Percentiles rank a stretch among this genome's conserved stretches.
Conservation (phyloP, 2,329 filamentous ascomycete species). For the Fusarium continuum region DNA sequence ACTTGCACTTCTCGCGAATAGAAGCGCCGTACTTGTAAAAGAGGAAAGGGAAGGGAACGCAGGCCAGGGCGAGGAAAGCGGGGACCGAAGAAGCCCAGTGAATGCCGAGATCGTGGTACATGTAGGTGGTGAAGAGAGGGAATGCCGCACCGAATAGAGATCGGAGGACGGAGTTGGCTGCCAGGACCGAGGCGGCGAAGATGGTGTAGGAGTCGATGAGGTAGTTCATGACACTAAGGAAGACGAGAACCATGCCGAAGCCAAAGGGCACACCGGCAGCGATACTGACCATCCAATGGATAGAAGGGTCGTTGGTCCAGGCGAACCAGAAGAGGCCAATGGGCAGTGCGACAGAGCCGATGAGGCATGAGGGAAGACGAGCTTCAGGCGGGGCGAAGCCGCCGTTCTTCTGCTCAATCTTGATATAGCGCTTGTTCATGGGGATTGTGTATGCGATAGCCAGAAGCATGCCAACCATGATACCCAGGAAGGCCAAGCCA, state of each 20-base stretch:
- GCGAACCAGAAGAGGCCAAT: constrained; percentile 66
- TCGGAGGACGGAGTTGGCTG: constrained; percentile 32
- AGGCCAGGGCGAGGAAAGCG: constrained; percentile 30
- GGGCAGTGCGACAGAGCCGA: constrained; percentile 23
- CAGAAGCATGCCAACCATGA: constrained; percentile 35
- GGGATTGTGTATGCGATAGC: constrained; percentile 31
- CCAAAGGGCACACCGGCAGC: constrained; percentile 57
- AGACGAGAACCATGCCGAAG: constrained; percentile 61
- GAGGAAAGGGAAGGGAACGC: constrained; percentile 36
- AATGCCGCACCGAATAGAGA: constrained; percentile 35
- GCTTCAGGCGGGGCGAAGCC: constrained; percentile 33
- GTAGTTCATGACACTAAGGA: constrained; percentile 38
- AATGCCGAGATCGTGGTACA: constrained; percentile 32
- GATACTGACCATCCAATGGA: constrained; percentile 63
- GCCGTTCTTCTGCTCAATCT: constrained; percentile 25
- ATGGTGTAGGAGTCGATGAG: constrained; percentile 37
- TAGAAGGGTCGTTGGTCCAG: constrained; percentile 62
- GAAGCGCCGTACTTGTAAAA: constrained; percentile 35
- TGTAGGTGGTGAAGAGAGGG: constrained; percentile 31
- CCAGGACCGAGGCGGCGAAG: constrained; percentile 33
- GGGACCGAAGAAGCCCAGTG: constrained; percentile 36
- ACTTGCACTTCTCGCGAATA: constrained; percentile 37
- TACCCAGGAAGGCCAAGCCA: constrained; percentile 32
- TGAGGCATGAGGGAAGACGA: constrained; percentile 25
- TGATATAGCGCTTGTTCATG: constrained; percentile 33